Percentiles rank a stretch among this genome's conserved stretches.
phyloP scores from a whole-genome alignment of 2,329 filamentous ascomycete species.

The Clonostachys chloroleuca region DNA sequence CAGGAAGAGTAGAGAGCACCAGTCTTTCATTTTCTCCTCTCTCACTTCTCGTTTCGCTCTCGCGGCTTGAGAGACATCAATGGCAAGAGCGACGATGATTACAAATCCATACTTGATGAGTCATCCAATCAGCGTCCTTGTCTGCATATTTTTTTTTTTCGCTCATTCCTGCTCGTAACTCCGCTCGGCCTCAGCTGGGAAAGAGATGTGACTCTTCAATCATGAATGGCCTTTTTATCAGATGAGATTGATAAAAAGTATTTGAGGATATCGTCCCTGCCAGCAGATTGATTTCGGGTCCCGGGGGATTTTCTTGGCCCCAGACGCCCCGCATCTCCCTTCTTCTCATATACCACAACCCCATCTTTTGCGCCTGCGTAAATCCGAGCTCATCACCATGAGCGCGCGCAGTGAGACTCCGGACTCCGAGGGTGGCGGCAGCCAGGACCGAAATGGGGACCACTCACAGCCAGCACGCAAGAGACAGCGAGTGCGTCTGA shows the following conservation, averaged over 20 bases:
- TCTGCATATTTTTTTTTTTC: not conserved
- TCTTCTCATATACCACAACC: not conserved
- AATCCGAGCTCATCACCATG: conserved; percentile 1
- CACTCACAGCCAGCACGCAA: conserved; percentile 39
- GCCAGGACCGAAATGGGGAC: conserved; percentile 13
- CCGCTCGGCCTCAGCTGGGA: conserved; percentile 18
- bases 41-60: not conserved
- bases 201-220: conserved; percentile 9
- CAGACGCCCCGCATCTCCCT: conserved; percentile 3
- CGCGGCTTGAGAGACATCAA: not conserved
- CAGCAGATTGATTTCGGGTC: not conserved
- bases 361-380: not conserved
- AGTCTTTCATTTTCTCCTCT: no score
- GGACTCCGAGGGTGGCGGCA: conserved; percentile 23
- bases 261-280: not conserved
- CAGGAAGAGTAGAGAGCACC: no score
- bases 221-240: conserved; percentile 20
- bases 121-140: no score
- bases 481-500: conserved; percentile 54
- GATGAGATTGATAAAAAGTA: conserved; percentile 34
- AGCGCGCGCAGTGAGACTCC: conserved; percentile 27
- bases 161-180: conserved; percentile 16
- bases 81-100: no score
- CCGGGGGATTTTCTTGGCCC: not conserved
- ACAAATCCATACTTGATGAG: no score